Conservation (phyloP, 768 basidiomycete genomes). For the Galerina marginata region DNA sequence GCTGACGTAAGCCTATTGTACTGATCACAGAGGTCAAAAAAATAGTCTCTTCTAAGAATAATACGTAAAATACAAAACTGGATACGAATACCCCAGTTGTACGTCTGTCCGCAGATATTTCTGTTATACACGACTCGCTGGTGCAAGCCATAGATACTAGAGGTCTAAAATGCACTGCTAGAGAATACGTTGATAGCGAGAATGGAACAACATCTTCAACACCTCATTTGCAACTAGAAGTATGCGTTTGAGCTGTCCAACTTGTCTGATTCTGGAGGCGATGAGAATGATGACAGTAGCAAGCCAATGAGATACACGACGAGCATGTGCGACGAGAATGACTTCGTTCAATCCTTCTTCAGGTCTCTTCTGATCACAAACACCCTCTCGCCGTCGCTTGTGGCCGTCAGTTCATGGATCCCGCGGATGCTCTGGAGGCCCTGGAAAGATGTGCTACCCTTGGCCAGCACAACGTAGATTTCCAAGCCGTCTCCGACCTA, state of each 20-base stretch:
- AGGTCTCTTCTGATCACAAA: constrained; percentile 79
- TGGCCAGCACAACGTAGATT: constrained; percentile 84
- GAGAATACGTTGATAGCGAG: constrained; percentile 8
- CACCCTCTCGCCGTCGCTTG: constrained; percentile 70
- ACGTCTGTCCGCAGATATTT: constrained; percentile 10
- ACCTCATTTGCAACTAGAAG: not conserved
- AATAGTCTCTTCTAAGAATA: constrained; percentile 17
- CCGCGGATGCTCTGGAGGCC: constrained; percentile 61
- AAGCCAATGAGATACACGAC: constrained; percentile 23
- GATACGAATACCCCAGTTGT: constrained; percentile 14
- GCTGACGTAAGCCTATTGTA: constrained; percentile 13
- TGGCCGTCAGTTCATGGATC: constrained; percentile 66
- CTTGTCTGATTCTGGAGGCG: constrained; percentile 25
- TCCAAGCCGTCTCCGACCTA: constrained; percentile 96
- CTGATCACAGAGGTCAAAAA: constrained; percentile 7
- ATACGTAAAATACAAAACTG: constrained; percentile 24
- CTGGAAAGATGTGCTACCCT: constrained; percentile 60
- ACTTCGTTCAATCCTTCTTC: constrained; percentile 72
- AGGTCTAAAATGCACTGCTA: constrained; percentile 18
- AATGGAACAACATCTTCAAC: constrained; percentile 12
- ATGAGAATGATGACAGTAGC: constrained; percentile 23
- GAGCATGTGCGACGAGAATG: constrained; percentile 21
- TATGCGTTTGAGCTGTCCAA: constrained; percentile 18
- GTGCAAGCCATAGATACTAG: constrained; percentile 16
- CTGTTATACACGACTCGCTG: constrained; percentile 21